Base-by-base conservation (phyloP, 805 yeast genomes). In the Candida nemodendra region DNA sequence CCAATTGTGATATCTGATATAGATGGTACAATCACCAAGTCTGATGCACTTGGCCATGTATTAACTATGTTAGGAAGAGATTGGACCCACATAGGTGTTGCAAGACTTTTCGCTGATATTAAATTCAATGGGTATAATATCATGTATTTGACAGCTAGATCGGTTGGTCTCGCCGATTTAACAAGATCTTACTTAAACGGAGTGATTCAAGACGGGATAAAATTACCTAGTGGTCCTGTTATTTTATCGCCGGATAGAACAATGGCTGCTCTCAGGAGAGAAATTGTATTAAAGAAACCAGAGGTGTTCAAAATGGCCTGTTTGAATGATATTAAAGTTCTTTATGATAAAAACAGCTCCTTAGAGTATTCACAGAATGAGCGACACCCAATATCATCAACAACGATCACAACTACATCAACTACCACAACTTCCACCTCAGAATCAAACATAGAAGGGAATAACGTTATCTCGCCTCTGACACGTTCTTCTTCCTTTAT, bases 291-390 rank as follows among this genome's bases (percentile, higher is more conserved):
- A 56, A 87, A 90, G 49, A 91, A 91, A 57, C 99, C 99, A 0
- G 98, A 93, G 62, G 93, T 93, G n/a, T 93, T 93, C 71, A 93
- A 93, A 56, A 93, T 93, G 90, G 95, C 99, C 1, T 91, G 98
- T 62, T 68, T 93, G 44, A 79, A 82, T 38, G 99, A 93, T 65
- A 81, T 93, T 42, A 78, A 79, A 53, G 74, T 81, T 30, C 67
- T 93, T 15, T 91, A 84, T 61, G 50, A 49, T 24, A 41, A 38
- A 12, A 38, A 29, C 17, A 31, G 24, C 11, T 24, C 32, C 15
- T 15, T 32, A 8, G 32, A 25, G 3, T 16, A 9, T 21, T 11
- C 36, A 2, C 27, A 16, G 4, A 27, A 15, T n/a, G 23, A 21
- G 2, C n/a, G 12, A 9, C 18, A 37, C 3, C 24, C 40, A 3